Evolutionary conservation across 192 early-diverging fungal species (phyloP).

Genomic region (Ramicandelaber brevisporus): DNA sequence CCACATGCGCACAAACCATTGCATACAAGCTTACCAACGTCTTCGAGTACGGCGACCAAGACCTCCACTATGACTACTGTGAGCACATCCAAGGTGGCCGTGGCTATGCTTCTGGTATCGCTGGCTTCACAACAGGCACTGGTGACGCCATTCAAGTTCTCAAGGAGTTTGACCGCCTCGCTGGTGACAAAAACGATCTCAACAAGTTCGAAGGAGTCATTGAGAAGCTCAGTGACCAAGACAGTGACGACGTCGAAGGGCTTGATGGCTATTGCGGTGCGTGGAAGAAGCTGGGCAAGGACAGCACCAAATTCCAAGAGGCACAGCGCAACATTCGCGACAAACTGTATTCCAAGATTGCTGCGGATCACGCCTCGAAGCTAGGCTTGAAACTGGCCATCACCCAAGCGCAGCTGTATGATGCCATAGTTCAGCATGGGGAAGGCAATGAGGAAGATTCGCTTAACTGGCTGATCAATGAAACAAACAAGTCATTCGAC

Average conservation of each 20-base stretch:
- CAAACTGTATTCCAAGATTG: constrained; percentile 7
- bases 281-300: constrained; percentile 11
- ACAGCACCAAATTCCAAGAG: constrained; percentile 6
- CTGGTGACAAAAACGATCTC: constrained; percentile 11
- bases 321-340: constrained; percentile 7
- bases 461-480: constrained; percentile 3
- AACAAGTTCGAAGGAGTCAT: constrained; percentile 5
- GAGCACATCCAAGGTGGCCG: constrained; percentile 10
- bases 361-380: constrained; percentile 3
- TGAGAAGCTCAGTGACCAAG: constrained; percentile 2
- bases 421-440: constrained; percentile 12
- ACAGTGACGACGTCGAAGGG: constrained; percentile 2
- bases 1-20: constrained; percentile 13
- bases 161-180: constrained; percentile 4
- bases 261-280: constrained; percentile 14
- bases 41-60: constrained; percentile 11
- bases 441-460: constrained; percentile 8
- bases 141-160: constrained; percentile 8
- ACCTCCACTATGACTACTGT: constrained; percentile 16
- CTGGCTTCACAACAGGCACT: constrained; percentile 17
- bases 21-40: constrained; percentile 20
- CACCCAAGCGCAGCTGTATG: constrained; percentile 12
- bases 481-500: constrained; percentile 2
- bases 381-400: constrained; percentile 8
- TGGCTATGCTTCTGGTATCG: constrained; percentile 21